Evolutionary conservation across 139 green algal species (phyloP).

Genomic region (Mesotaenium endlicherianum): DNA sequence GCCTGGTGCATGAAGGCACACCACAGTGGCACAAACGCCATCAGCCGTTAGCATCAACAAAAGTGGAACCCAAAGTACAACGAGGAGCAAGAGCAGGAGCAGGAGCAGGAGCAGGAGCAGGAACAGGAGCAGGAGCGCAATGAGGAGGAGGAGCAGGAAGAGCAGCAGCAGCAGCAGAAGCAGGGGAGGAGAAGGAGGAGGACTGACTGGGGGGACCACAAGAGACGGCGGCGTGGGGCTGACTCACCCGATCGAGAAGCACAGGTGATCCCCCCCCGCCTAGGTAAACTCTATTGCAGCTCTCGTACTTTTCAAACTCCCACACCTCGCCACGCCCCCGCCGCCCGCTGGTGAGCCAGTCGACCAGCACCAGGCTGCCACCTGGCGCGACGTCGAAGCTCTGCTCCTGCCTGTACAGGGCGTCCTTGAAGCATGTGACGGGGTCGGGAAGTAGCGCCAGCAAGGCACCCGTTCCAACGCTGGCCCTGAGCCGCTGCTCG

Average conservation of each 20-base stretch:
- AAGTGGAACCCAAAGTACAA: no score
- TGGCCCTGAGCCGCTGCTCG: neutral
- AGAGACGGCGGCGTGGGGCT: no score
- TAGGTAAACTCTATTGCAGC: constrained; percentile 23
- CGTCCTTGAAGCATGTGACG: constrained; percentile 43
- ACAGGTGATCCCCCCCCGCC: constrained; percentile 4
- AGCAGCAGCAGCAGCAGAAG: no score
- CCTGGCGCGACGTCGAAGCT: constrained; percentile 21
- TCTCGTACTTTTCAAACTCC: constrained; percentile 44
- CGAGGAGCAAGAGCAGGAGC: no score
- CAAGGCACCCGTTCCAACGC: constrained; percentile 19
- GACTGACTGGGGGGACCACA: no score
- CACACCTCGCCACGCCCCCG: constrained; percentile 34
- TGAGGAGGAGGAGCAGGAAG: no score
- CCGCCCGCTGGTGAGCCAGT: constrained; percentile 52
- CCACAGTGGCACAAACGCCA: no score
- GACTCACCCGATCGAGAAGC: constrained; percentile 27
- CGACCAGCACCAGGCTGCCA: constrained; percentile 51
- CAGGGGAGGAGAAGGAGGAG: no score
- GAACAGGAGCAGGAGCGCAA: no score
- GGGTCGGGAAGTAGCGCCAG: constrained; percentile 51
- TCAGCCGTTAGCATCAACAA: no score
- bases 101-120: no score
- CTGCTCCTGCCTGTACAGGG: constrained; percentile 37
- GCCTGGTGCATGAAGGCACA: no score